A percentile compares a stretch with the other conserved stretches of the same genome.
Conservation (phyloP, 2,329 filamentous ascomycete genomes). For the Claviceps sp. region DNA sequence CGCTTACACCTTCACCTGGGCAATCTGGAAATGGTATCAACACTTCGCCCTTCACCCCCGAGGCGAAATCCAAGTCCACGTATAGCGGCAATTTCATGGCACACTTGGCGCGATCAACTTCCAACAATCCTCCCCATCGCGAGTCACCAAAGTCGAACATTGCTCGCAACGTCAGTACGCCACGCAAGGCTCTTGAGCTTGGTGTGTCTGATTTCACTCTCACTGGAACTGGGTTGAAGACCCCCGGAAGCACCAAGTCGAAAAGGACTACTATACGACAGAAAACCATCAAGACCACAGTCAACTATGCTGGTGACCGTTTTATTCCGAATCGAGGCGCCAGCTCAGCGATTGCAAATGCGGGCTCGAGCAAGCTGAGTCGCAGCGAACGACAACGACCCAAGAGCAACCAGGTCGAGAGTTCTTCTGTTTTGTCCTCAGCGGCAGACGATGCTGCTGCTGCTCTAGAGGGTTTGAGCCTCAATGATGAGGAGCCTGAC, state of each 20-base stretch:
- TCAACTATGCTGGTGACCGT: conserved; percentile 72
- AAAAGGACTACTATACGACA: conserved; percentile 40
- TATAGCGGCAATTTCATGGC: conserved; percentile 69
- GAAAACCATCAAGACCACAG: conserved; percentile 61
- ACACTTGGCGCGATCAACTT: conserved; percentile 58
- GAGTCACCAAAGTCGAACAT: conserved; percentile 98
- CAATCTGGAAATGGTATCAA: conserved; percentile 45
- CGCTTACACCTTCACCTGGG: conserved; percentile 81
- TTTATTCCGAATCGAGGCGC: conserved; percentile 92
- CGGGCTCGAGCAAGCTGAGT: conserved; percentile 73
- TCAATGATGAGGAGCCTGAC: conserved; percentile 56
- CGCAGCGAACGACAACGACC: conserved; percentile 54
- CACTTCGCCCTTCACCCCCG: conserved; percentile 69
- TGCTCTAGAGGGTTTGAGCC: conserved; percentile 65
- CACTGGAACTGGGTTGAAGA: conserved; percentile 64
- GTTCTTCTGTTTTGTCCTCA: conserved; percentile 62
- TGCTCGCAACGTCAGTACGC: conserved; percentile 58
- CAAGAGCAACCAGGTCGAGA: conserved; percentile 57
- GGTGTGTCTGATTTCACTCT: conserved; percentile 88
- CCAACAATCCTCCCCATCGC: conserved; percentile 50
- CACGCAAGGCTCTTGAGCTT: conserved; percentile 71
- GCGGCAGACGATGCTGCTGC: conserved; percentile 69
- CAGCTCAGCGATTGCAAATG: conserved; percentile 76
- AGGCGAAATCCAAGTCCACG: conserved; percentile 55
- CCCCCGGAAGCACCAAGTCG: conserved; percentile 42